Evolutionary conservation across 352 stramenopile species (phyloP).

Genomic region (Phytopythium aichiense): DNA sequence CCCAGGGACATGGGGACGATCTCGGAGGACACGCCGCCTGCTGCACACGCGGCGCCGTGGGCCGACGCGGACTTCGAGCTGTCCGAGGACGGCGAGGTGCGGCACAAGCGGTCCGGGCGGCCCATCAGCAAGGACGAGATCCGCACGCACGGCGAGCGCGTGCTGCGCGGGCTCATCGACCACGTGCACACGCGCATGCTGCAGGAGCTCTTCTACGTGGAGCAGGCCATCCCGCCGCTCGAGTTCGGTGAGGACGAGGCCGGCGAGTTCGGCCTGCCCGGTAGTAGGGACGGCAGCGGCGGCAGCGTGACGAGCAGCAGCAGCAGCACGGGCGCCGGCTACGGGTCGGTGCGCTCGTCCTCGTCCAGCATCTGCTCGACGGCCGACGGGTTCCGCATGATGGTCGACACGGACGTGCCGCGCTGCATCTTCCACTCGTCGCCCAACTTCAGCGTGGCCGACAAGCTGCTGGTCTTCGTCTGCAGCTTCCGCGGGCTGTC

Average conservation of each 20-base stretch:
- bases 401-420: conserved; percentile 75
- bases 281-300: not conserved
- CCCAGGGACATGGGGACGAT: conserved; percentile 78
- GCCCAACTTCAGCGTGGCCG: conserved; percentile 63
- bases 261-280: conserved; percentile 11
- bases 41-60: conserved; percentile 37
- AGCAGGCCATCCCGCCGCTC: conserved; percentile 73
- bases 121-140: conserved; percentile 75
- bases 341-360: conserved; percentile 50
- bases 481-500: conserved; percentile 73
- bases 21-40: conserved; percentile 53
- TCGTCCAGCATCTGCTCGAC: conserved; percentile 83
- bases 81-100: conserved; percentile 50
- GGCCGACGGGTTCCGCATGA: conserved; percentile 74
- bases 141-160: conserved; percentile 58
- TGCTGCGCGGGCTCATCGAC: conserved; percentile 65
- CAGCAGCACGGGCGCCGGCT: conserved; percentile 17
- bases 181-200: conserved; percentile 79
- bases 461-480: conserved; percentile 82
- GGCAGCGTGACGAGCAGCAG: conserved; percentile 29
- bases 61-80: conserved; percentile 56
- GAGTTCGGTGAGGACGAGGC: conserved; percentile 47
- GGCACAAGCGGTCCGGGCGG: conserved; percentile 32
- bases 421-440: conserved; percentile 82
- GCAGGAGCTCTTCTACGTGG: conserved; percentile 71